Conservation (phyloP, 257 asterid species). For the Dorcoceras hygrometricum region DNA sequence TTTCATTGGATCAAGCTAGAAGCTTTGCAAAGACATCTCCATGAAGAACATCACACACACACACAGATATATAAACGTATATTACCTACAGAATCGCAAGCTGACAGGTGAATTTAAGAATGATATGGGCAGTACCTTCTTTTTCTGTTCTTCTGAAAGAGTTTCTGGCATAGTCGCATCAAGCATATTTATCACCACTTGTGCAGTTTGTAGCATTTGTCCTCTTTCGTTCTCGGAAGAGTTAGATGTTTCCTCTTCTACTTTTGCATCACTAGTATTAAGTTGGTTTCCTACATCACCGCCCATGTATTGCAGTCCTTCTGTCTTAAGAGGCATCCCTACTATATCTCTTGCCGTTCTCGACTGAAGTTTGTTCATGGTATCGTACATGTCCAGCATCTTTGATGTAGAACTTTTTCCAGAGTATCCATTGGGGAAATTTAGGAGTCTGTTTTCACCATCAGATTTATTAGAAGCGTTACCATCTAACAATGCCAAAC, state of each 20-base stretch:
- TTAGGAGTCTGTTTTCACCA: constrained; percentile 35
- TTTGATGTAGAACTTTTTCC: constrained; percentile 30
- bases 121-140: constrained; percentile 51
- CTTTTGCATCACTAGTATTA: constrained; percentile 33
- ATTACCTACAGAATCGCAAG: neutral
- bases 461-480: constrained; percentile 35
- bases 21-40: constrained; percentile 12
- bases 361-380: constrained; percentile 25
- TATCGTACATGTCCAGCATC: constrained; percentile 32
- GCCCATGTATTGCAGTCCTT: neutral
- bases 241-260: constrained; percentile 33
- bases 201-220: constrained; percentile 61
- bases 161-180: constrained; percentile 72
- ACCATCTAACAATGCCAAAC: constrained; percentile 40
- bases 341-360: constrained; percentile 33
- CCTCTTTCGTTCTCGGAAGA: constrained; percentile 57
- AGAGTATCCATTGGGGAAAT: constrained; percentile 34
- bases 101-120: neutral
- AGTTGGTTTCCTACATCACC: constrained; percentile 19
- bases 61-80: no score
- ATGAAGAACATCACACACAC: no score
- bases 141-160: constrained; percentile 72
- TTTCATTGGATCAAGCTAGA: neutral
- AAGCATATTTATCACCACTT: constrained; percentile 78
- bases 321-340: constrained; percentile 13